A percentile compares a stretch with the other conserved stretches of the same genome.
These are phyloP conservation scores for Ziziphus jujuba DNA, from an alignment of 306 rosid genomes.

Conservation along the genomic window DNA sequence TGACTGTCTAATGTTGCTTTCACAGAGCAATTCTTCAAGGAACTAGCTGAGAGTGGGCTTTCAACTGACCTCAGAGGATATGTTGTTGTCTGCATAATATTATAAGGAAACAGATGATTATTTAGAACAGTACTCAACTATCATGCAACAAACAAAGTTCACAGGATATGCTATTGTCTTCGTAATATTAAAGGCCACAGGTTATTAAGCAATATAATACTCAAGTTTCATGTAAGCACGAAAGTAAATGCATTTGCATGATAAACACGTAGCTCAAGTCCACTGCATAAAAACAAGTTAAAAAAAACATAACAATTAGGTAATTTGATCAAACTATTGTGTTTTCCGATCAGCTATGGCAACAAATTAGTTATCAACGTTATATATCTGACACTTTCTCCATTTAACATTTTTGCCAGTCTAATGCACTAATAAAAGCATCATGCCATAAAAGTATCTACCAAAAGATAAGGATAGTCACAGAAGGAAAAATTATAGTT, in stretches of 20 bases:
- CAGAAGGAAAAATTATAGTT: too few species aligned
- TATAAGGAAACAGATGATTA: conserved; percentile 34
- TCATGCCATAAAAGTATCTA: too few species aligned
- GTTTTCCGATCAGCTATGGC: background rate
- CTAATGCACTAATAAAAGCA: too few species aligned
- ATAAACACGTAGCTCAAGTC: background rate
- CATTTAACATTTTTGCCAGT: too few species aligned
- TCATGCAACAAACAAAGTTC: conserved; percentile 1
- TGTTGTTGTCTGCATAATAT: conserved; percentile 54
- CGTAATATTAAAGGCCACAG: conserved; percentile 30
- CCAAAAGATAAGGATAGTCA: too few species aligned
- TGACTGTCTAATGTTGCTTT: conserved; percentile 64
- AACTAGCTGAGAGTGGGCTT: conserved; percentile 68
- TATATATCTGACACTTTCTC: too few species aligned
- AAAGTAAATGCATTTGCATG: background rate
- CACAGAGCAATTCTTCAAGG: conserved; percentile 55
- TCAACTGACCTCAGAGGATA: conserved; percentile 77
- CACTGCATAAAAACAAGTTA: background rate
- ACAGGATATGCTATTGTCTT: conserved; percentile 71
- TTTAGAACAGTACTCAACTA: background rate
- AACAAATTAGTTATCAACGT: too few species aligned
- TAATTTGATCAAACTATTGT: background rate
- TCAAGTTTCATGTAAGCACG: background rate
- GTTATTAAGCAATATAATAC: conserved; percentile 11
- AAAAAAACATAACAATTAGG: background rate